These are phyloP conservation scores for Pelagomonas calceolata DNA, from an alignment of 108 stramenopile genomes.

Conservation along the genomic window DNA sequence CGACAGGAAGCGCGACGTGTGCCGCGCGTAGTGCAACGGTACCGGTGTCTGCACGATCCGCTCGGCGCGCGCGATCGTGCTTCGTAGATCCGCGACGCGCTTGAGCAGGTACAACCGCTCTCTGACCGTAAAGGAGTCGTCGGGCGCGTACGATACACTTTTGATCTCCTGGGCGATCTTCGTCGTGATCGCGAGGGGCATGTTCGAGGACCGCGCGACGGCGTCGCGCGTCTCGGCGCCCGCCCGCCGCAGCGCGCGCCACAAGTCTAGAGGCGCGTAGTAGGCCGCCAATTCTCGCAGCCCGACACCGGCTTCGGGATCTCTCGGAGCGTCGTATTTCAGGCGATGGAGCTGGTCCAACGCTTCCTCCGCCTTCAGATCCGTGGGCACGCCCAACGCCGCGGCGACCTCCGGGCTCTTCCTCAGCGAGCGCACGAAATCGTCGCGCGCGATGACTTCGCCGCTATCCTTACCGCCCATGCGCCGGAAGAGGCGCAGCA, in stretches of 20 bases:
- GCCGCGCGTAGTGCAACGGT: slow-evolving; percentile 83
- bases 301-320: slow-evolving; percentile 15
- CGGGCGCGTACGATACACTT: slow-evolving; percentile 36
- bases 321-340: neutral
- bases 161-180: slow-evolving; percentile 51
- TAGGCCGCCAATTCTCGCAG: slow-evolving; percentile 20
- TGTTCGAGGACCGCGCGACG: neutral
- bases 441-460: no score
- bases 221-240: slow-evolving; percentile 3
- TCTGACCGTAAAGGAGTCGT: neutral
- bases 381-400: neutral
- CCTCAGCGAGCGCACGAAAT: neutral
- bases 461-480: neutral
- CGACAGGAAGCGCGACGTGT: slow-evolving; percentile 75
- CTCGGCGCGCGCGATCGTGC: slow-evolving; percentile 71
- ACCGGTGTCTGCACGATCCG: slow-evolving; percentile 89
- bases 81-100: neutral
- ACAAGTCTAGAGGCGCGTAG: slow-evolving; percentile 16
- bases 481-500: slow-evolving; percentile 11
- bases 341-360: neutral
- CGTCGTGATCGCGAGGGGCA: slow-evolving; percentile 5
- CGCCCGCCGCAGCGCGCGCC: neutral
- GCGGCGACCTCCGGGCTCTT: neutral
- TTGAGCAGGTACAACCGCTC: neutral
- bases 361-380: neutral